Conservation (phyloP, 164 flowering plant species). For the Piper longum region DNA sequence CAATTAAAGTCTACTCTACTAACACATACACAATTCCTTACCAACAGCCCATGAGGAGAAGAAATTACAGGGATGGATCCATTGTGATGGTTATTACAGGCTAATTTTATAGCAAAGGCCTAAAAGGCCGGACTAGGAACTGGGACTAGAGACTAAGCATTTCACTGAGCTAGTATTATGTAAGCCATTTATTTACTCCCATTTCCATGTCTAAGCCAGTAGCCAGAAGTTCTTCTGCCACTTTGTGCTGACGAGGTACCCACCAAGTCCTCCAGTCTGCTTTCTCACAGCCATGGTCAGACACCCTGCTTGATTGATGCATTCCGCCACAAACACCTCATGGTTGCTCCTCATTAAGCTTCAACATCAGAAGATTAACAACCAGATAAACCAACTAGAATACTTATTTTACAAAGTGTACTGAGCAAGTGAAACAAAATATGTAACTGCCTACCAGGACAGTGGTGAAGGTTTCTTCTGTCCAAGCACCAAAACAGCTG, state of each 20-base stretch:
- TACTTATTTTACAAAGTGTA: not conserved
- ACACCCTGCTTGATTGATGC: conserved; percentile 70
- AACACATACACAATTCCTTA: no score
- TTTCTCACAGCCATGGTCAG: conserved; percentile 70
- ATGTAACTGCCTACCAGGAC: conserved; percentile 31
- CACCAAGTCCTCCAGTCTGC: conserved; percentile 65
- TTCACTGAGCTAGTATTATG: no score
- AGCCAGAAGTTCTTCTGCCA: conserved; percentile 98
- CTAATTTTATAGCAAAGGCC: no score
- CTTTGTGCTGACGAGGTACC: conserved; percentile 77
- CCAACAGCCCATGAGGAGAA: no score
- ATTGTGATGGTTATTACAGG: not conserved
- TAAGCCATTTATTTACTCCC: not conserved
- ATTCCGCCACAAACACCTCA: conserved; percentile 67
- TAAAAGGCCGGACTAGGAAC: no score
- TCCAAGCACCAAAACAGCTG: conserved; percentile 67
- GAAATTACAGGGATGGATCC: not conserved
- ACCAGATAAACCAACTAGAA: not conserved
- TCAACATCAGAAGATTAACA: conserved; percentile 6
- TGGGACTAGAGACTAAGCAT: not conserved
- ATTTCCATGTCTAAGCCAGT: conserved; percentile 9
- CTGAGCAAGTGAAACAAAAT: not conserved
- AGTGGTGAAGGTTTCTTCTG: conserved; percentile 59
- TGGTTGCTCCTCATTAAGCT: conserved; percentile 46
- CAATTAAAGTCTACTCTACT: no score